These are phyloP conservation scores for Globisporangium iwayamae DNA, from an alignment of 352 stramenopile species.

Conservation along the genomic window DNA sequence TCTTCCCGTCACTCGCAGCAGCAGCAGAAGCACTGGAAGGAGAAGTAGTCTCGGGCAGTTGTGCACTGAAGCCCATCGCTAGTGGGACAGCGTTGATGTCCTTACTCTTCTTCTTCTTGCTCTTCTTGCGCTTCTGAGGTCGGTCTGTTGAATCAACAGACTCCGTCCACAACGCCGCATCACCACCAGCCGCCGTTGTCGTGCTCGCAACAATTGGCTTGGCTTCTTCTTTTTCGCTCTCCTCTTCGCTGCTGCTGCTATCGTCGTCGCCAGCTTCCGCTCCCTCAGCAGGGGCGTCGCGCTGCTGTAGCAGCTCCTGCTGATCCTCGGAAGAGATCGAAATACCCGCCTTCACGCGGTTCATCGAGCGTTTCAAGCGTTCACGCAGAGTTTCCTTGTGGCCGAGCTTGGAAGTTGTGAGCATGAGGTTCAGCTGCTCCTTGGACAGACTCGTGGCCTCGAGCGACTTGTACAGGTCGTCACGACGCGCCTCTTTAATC, in stretches of 20 bases:
- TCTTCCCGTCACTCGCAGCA: background rate
- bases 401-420: slow-evolving; percentile 71
- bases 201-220: background rate
- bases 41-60: background rate
- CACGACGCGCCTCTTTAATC: slow-evolving; percentile 68
- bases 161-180: background rate
- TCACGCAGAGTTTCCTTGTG: slow-evolving; percentile 83
- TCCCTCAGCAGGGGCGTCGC: slow-evolving; percentile 15
- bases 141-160: background rate
- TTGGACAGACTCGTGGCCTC: slow-evolving; percentile 52
- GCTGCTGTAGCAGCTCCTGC: slow-evolving; percentile 58
- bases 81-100: slow-evolving; percentile 10
- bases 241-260: slow-evolving; percentile 14
- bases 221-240: slow-evolving; percentile 14
- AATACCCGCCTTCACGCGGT: slow-evolving; percentile 70
- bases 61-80: slow-evolving; percentile 5
- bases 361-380: slow-evolving; percentile 73
- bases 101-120: slow-evolving; percentile 24
- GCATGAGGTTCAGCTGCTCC: slow-evolving; percentile 68
- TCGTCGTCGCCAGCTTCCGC: slow-evolving; percentile 21
- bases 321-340: slow-evolving; percentile 43
- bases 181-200: background rate
- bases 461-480: slow-evolving; percentile 80
- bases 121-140: slow-evolving; percentile 14
- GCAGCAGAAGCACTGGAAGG: background rate